A percentile compares a stretch with the other conserved stretches of the same genome.
These are phyloP conservation scores for Xylariaceae sp. DNA, from an alignment of 2,329 filamentous ascomycete genomes.

Conservation along the genomic window DNA sequence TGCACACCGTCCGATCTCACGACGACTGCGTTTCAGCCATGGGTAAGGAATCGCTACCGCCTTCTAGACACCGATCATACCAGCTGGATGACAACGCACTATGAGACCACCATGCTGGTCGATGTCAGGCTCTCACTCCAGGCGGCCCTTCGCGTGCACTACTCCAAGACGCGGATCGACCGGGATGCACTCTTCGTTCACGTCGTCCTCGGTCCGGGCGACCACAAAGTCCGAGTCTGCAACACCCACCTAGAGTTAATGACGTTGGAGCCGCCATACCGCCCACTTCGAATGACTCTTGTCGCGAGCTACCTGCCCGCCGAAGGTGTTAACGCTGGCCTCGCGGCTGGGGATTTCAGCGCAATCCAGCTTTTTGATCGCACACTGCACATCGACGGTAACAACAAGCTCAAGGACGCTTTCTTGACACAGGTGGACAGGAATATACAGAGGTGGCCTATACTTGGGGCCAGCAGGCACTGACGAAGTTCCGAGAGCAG, in stretches of 20 bases:
- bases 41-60: slow-evolving; percentile 45
- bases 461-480: slow-evolving; percentile 55
- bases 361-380: slow-evolving; percentile 53
- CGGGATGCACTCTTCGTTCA: slow-evolving; percentile 54
- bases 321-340: slow-evolving; percentile 34
- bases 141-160: slow-evolving; percentile 48
- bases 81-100: slow-evolving; percentile 42
- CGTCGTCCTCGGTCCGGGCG: slow-evolving; percentile 30
- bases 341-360: slow-evolving; percentile 55
- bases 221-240: slow-evolving; percentile 23
- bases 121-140: slow-evolving; percentile 41
- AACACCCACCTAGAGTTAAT: slow-evolving; percentile 33
- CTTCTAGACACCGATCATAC: slow-evolving; percentile 42
- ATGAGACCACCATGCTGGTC: slow-evolving; percentile 52
- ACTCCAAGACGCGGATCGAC: slow-evolving; percentile 44
- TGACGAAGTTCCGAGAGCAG: slow-evolving; percentile 34
- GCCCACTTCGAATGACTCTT: slow-evolving; percentile 25
- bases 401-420: slow-evolving; percentile 49
- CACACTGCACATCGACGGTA: slow-evolving; percentile 41
- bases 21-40: slow-evolving; percentile 39
- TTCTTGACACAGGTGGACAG: slow-evolving; percentile 47
- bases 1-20: slow-evolving; percentile 44
- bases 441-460: slow-evolving; percentile 48
- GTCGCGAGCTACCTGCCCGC: slow-evolving; percentile 23
- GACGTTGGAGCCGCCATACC: slow-evolving; percentile 24